A percentile compares a stretch with the other conserved stretches of the same genome.
Conservation (phyloP, 176 grass and related monocot genomes). For the Bothriochloa decipiens region DNA sequence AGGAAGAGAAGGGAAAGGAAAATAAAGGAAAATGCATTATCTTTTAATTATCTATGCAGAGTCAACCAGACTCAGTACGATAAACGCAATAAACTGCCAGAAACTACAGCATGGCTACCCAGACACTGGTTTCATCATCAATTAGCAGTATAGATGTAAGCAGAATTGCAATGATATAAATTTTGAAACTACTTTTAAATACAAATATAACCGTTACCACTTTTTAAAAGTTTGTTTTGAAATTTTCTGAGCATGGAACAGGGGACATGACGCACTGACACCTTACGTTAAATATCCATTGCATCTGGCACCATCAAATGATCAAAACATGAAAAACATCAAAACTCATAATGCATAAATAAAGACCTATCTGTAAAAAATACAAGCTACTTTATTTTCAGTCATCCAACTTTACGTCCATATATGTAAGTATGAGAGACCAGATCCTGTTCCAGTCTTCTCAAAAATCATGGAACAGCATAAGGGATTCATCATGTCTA, state of each 20-base stretch:
- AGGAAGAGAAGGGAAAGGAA: too few species aligned
- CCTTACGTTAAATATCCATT: background rate
- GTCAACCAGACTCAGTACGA: too few species aligned
- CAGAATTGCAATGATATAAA: background rate
- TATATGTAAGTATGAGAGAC: slow-evolving; percentile 4
- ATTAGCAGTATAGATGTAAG: background rate
- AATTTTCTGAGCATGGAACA: background rate
- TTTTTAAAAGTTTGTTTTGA: background rate
- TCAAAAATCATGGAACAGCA: slow-evolving; percentile 69
- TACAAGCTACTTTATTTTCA: background rate
- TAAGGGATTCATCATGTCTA: slow-evolving; percentile 66
- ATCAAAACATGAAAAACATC: background rate
- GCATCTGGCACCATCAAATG: slow-evolving; percentile 5
- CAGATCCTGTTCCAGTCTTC: background rate
- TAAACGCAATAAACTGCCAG: too few species aligned
- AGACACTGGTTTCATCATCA: too few species aligned
- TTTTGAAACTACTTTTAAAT: background rate
- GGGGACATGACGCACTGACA: background rate
- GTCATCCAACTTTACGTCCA: background rate
- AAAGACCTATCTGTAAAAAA: background rate
- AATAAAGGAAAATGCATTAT: too few species aligned
- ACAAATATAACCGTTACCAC: background rate
- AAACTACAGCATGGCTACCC: too few species aligned
- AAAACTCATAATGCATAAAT: background rate
- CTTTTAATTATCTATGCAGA: too few species aligned